Base-by-base conservation (phyloP, 371 early-diverging fungal species). In the Mycotypha africana region DNA sequence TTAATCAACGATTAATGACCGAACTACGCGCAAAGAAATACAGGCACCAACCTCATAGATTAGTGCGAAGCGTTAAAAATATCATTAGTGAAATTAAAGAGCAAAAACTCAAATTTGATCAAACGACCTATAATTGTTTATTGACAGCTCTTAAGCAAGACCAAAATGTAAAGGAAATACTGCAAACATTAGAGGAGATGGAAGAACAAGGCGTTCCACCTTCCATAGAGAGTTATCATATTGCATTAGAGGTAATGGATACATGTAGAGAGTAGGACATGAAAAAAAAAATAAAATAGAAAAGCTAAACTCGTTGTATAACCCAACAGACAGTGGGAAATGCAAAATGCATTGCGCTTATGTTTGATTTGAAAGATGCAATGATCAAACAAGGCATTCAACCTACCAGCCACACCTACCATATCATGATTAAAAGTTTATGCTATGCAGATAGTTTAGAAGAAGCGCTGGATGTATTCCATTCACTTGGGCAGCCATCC, bases 111-210 rank as follows among this genome's bases (percentile, higher is more conserved):
- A 38, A 60, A 14, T 70, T 73, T 4, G 78, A 80, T 42, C 23
- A 65, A n/a, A 59, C 57, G 32, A 76, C 77, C 0, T 68, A 78
- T 56, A 74, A 73, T 47, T 66, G 71, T 0, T 44, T 80, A 1
- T 42, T 80, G 30, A 48, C 61, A 6, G 73, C 66, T 11, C 75
- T 74, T 47, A 60, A 61, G 28, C 66, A 60, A n/a, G 49, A 51
- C 8, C 48, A 41, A 23, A 60, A 70, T 12, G 21, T 23, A 9
- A 14, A 28, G 3, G 35, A 40, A 0, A 20, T 60, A 5, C 17
- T 58, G 22, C 34, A 33, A 1, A 60, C 55, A 0, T 37, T 74
- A 12, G 14, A 52, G 15, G 51, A 63, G 9, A 74, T 74, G 71
- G 49, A 58, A 32, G 39, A 49, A 1, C 36, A 58, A 7, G 60